Conservation (phyloP, 2,329 filamentous ascomycete genomes). For the Pyrenophora seminiperda region DNA sequence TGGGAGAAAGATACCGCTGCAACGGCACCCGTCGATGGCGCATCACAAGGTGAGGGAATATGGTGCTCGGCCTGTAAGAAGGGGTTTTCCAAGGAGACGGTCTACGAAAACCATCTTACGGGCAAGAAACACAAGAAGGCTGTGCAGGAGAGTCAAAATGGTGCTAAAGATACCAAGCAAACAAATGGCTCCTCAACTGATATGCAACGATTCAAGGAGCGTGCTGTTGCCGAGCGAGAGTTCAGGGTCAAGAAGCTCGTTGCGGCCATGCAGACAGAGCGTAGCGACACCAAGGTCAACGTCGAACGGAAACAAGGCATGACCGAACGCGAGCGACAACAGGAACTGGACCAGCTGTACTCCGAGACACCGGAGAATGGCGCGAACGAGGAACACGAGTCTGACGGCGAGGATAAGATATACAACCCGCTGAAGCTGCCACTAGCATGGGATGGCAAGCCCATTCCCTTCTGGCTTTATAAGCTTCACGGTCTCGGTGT, state of each 20-base stretch:
- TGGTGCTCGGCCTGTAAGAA: conserved; percentile 94
- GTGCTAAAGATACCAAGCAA: conserved; percentile 20
- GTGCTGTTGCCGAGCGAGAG: conserved; percentile 87
- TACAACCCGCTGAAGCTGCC: conserved; percentile 98
- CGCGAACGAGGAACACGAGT: conserved; percentile 66
- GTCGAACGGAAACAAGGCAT: conserved; percentile 96
- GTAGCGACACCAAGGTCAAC: conserved; percentile 87
- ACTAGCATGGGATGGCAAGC: conserved; percentile 97
- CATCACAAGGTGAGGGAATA: conserved; percentile 67
- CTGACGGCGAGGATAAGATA: conserved; percentile 77
- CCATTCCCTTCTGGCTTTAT: conserved; percentile 98
- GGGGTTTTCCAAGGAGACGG: conserved; percentile 93
- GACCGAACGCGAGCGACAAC: conserved; percentile 93
- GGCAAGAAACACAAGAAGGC: conserved; percentile 94
- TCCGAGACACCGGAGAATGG: conserved; percentile 62
- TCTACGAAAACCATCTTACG: conserved; percentile 85
- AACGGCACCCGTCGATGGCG: conserved; percentile 53
- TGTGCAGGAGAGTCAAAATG: conserved; percentile 60
- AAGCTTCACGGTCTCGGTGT: conserved; percentile 94
- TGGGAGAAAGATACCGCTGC: conserved; percentile 66
- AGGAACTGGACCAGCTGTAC: conserved; percentile 88
- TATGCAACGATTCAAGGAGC: conserved; percentile 70
- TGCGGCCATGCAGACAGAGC: conserved; percentile 81
- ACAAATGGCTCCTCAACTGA: conserved; percentile 27
- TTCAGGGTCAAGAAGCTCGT: conserved; percentile 80